Evolutionary conservation across 176 grass and related monocot genomes (phyloP).

Genomic region (Eremochloa ophiuroides): DNA sequence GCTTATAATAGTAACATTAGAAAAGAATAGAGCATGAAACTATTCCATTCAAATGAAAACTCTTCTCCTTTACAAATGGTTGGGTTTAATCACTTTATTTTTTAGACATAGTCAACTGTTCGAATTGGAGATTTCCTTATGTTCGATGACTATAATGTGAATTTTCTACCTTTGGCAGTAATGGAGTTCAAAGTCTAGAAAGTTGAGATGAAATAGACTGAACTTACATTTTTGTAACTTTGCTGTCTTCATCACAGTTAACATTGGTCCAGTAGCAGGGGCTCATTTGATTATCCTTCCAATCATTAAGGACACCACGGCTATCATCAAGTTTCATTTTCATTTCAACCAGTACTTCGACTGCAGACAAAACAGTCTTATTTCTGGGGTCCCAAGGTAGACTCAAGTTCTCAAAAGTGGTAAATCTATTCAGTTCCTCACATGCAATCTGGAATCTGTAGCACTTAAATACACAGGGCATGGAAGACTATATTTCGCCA

Average conservation of each 20-base stretch:
- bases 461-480: neutral
- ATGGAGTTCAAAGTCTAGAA: constrained; percentile 4
- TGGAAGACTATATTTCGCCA: neutral
- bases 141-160: neutral
- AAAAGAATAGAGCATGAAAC: neutral
- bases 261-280: constrained; percentile 43
- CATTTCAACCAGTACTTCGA: constrained; percentile 43
- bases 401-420: neutral
- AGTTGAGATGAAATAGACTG: constrained; percentile 9
- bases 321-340: constrained; percentile 41
- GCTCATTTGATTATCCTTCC: constrained; percentile 64
- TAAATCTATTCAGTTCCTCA: neutral
- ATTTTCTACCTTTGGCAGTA: neutral
- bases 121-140: neutral
- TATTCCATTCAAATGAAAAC: constrained; percentile 1
- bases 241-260: constrained; percentile 19
- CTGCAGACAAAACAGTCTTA: constrained; percentile 11
- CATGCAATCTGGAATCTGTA: neutral
- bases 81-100: neutral
- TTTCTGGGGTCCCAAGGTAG: neutral
- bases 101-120: neutral
- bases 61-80: constrained; percentile 1
- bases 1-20: constrained; percentile 9
- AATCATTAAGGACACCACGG: constrained; percentile 30
- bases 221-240: constrained; percentile 59